Evolutionary conservation across 2,329 filamentous ascomycete genomes (phyloP), one percentile per base, ranked within the genome.

Genomic region (Penicillium sp.): DNA sequence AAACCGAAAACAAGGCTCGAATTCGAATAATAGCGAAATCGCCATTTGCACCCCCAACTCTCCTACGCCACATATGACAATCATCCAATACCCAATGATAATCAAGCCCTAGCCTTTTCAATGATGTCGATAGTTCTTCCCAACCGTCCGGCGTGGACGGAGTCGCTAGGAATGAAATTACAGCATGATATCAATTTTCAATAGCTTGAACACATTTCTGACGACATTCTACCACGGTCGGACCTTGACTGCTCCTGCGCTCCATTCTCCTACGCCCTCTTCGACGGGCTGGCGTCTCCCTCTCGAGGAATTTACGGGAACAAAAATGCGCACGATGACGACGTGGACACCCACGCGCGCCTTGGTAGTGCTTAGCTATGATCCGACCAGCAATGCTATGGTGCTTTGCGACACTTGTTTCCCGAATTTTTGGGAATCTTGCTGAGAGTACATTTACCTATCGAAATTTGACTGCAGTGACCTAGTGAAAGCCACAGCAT

Each of bases 281-380:
- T 33, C 19, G 28, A 53, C 52, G 52, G 53, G 42, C 53, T 46
- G 53, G 38, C 25, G 40, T 16, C 6, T 22, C 37, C 37, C 19
- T 19, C 48, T 55, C 38, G 19, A 57, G 52, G 57, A 59, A 59
- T 59, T 59, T 38, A 22, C 55, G 53, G 40, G 52, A 37, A 38
- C 52, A 59, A 61, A 57, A 63, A 65, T 65, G 63, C 30, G 56
- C 58, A 65, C 48, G 63, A 59, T 60, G 63, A 65, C 62, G 62
- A 62, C 58, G 52, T 61, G 52, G 49, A 52, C 43, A 46, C 46
- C 49, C 37, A 52, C 25, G 46, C 26, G 30, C 25, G 11, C 6
- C 52, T 42, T n/a, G 6, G 13, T 13, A 42, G 14, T 28, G 16
- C 8, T n/a, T 10, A 53, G 25, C 48, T 51, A 33, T 30, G 14